Percentiles rank a stretch among this genome's conserved stretches.
These are phyloP conservation scores for Stylonectria norvegica DNA, from an alignment of 2,329 filamentous ascomycete species.

Conservation along the genomic window DNA sequence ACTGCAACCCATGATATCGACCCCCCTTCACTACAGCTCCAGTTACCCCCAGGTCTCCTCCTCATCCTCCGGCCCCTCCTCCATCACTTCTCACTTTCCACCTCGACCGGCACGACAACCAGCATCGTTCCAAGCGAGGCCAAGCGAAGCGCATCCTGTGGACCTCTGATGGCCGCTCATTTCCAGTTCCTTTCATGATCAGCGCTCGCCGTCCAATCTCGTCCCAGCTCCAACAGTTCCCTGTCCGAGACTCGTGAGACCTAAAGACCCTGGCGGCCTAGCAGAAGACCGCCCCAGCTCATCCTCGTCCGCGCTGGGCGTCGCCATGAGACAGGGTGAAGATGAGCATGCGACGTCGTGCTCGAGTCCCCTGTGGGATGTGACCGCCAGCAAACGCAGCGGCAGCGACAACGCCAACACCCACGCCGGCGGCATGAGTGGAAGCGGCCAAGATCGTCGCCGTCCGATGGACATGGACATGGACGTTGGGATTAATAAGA, in stretches of 20 bases:
- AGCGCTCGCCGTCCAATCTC: conserved; percentile 19
- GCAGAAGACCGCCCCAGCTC: conserved; percentile 11
- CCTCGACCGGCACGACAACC: conserved; percentile 4
- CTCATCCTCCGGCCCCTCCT: not conserved
- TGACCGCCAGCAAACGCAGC: conserved; percentile 10
- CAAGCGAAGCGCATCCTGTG: too few species aligned
- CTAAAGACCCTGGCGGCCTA: conserved; percentile 19
- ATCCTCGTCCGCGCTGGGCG: conserved; percentile 10
- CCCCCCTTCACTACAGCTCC: not conserved
- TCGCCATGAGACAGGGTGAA: conserved; percentile 26
- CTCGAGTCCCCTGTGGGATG: conserved; percentile 17
- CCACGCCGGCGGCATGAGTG: conserved; percentile 13
- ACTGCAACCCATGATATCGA: too few species aligned
- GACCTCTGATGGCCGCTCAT: conserved; percentile 23
- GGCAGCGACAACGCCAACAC: conserved; percentile 8
- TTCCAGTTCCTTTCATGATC: conserved; percentile 27
- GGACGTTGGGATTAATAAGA: conserved; percentile 21
- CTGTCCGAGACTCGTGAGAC: conserved; percentile 2
- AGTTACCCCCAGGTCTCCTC: not conserved
- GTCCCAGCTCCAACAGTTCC: conserved; percentile 22
- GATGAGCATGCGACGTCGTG: conserved; percentile 17
- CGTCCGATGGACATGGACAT: too few species aligned
- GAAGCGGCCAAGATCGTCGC: conserved; percentile 15
- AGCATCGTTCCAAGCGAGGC: conserved; percentile 14
- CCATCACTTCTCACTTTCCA: not conserved